Conservation (phyloP, 148 eudicot species). For the Silene latifolia region DNA sequence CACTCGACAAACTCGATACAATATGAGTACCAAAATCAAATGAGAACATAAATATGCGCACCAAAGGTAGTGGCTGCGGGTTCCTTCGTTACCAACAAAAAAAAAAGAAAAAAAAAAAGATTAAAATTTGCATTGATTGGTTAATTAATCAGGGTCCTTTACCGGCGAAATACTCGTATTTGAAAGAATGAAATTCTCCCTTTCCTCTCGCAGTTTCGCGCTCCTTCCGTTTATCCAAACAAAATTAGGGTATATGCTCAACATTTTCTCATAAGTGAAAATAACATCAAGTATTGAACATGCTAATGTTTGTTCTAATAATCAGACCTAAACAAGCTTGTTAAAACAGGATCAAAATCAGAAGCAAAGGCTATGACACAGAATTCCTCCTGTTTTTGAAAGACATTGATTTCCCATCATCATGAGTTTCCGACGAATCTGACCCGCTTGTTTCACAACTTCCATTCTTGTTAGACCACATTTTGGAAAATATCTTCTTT, state of each 20-base stretch:
- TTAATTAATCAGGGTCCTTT: no score
- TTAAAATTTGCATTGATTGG: no score
- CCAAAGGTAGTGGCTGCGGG: no score
- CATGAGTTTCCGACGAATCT: slow-evolving; percentile 69
- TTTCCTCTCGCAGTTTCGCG: no score
- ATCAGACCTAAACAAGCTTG: not conserved
- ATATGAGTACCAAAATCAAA: no score
- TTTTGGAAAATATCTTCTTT: slow-evolving; percentile 62
- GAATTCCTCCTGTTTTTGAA: slow-evolving; percentile 56
- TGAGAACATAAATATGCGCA: no score
- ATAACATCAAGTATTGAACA: not conserved
- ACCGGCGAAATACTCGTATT: not conserved
- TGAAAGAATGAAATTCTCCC: not conserved
- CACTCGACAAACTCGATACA: no score
- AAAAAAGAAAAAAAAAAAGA: no score
- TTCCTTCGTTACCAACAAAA: no score
- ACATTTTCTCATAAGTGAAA: slow-evolving; percentile 2
- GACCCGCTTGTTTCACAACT: slow-evolving; percentile 73
- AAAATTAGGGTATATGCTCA: not conserved
- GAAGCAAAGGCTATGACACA: slow-evolving; percentile 44
- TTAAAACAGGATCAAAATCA: not conserved
- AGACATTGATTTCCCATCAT: slow-evolving; percentile 54
- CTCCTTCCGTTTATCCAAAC: not conserved
- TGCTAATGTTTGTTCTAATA: not conserved
- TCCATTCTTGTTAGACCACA: slow-evolving; percentile 63